Conservation (phyloP, 441 rosid genomes). For the Biscutella laevigata region DNA sequence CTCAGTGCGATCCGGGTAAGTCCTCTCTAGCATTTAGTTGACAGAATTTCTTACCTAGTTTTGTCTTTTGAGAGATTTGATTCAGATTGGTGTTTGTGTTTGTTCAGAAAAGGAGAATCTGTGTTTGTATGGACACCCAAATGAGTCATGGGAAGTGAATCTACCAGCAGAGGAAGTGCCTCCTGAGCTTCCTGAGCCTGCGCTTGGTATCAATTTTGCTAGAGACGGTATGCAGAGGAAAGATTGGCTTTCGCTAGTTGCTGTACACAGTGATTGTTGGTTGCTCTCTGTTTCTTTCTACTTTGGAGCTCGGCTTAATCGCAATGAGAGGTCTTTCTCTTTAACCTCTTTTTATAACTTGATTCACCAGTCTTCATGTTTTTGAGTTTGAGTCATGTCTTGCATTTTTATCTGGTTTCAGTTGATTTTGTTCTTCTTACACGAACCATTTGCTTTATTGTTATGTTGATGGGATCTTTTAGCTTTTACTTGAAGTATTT, state of each 20-base stretch:
- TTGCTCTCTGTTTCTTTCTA: conserved; percentile 54
- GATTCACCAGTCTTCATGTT: neutral
- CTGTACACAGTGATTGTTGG: conserved; percentile 52
- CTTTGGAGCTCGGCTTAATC: conserved; percentile 50
- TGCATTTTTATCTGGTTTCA: neutral
- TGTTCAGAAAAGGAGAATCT: conserved; percentile 43
- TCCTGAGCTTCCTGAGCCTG: conserved; percentile 49
- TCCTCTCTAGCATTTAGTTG: neutral
- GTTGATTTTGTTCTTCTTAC: conserved; percentile 6
- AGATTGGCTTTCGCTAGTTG: conserved; percentile 49
- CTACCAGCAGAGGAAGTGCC: conserved; percentile 51
- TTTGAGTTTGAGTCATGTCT: neutral
- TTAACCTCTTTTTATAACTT: neutral
- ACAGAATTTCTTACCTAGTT: neutral
- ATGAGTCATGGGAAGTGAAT: conserved; percentile 52
- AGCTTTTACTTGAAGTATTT: neutral
- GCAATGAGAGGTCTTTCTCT: conserved; percentile 34
- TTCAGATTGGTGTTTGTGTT: neutral
- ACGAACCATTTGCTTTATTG: neutral
- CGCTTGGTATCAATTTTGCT: conserved; percentile 47
- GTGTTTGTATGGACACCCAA: conserved; percentile 48
- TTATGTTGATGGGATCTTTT: neutral
- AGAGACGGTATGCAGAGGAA: conserved; percentile 54
- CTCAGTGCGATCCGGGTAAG: conserved; percentile 53
- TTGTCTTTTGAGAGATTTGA: conserved; percentile 3